Base-by-base conservation (phyloP, 192 early-diverging fungal species). In the Backusella liffmaniae region DNA sequence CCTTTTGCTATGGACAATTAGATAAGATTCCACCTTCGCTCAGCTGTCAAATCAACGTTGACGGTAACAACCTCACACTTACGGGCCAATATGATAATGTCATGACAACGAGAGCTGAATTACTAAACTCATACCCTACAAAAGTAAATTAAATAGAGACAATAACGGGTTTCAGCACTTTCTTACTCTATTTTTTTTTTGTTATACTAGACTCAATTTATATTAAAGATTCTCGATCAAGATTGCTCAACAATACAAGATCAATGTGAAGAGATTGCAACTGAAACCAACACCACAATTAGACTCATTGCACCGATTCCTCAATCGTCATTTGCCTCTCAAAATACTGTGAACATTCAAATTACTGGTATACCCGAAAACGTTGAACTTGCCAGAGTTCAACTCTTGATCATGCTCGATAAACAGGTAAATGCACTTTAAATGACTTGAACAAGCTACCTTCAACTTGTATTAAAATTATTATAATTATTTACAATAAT, bases 401-500 rank as follows among this genome's bases (percentile, higher is more conserved):
- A 73, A 42, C 18, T 70, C 26, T 66, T 89, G 18, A 73, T 80
- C 44, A 71, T 87, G 65, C 79, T 88, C 7, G 86, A 88, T 72
- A 85, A 88, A 76, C 56, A 86, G 79, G 85, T 86, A 76, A 75
- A 37, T 67, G 80, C 72, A 84, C 85, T 42, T 83, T 84, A 70
- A 81, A 88, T 80, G 30, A 70, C 42, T 5, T 16, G 26, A 26
- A 26, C 26, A 26, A 26, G 26, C n/a, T n/a, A n/a, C 15, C 42
- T 12, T 13, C 15, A 16, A 44, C 42, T 42, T 16, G 13, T 35
- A 49, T 56, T 56, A 56, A 56, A 56, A 56, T 10, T 26, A 23
- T 56, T 26, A 56, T 9, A 18, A 56, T 56, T 26, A 23, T 56
- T 51, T 44, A 13, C 42, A 49, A 23, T 56, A 23, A 69, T 21